phyloP scores from a whole-genome alignment of 2,329 filamentous ascomycete species.

The Teratosphaeria gauchensis region DNA sequence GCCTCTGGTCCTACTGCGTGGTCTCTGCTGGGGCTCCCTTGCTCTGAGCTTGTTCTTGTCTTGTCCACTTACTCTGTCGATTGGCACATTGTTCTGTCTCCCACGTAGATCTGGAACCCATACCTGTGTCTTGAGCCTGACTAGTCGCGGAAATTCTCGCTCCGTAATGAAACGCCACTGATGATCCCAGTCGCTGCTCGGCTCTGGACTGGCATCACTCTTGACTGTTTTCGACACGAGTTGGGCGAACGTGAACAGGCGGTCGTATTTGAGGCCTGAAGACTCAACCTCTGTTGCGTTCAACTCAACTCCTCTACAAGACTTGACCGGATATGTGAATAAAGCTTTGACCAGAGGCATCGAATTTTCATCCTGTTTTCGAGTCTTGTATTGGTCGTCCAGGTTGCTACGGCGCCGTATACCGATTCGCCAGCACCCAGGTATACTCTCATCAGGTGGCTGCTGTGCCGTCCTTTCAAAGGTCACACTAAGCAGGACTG shows the following conservation, averaged over 20 bases:
- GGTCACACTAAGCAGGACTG: slow-evolving; percentile 5
- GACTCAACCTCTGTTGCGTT: slow-evolving; percentile 52
- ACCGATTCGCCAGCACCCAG: slow-evolving; percentile 18
- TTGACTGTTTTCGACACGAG: slow-evolving; percentile 27
- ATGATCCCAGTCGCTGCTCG: slow-evolving; percentile 30
- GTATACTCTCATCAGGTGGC: slow-evolving; percentile 8
- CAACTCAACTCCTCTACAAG: slow-evolving; percentile 68
- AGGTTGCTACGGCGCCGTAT: slow-evolving; percentile 15
- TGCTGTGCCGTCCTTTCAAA: slow-evolving; percentile 3
- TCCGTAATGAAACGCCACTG: slow-evolving; percentile 65
- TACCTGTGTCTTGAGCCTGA: slow-evolving; percentile 56
- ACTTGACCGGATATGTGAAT: slow-evolving; percentile 75
- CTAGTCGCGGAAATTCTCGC: slow-evolving; percentile 59
- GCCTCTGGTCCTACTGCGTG: slow-evolving; percentile 3
- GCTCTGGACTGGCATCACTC: slow-evolving; percentile 19
- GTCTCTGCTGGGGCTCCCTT: not conserved
- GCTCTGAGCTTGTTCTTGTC: not conserved
- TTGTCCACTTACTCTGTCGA: not conserved
- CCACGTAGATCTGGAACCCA: slow-evolving; percentile 53
- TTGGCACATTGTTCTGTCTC: not conserved
- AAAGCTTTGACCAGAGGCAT: slow-evolving; percentile 54
- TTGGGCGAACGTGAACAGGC: slow-evolving; percentile 75
- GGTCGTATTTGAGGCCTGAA: slow-evolving; percentile 66
- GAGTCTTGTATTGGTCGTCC: slow-evolving; percentile 11
- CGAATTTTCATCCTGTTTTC: slow-evolving; percentile 12